Percentiles rank a stretch among this genome's conserved stretches.
These are phyloP conservation scores for Cadophora sp. DNA, from an alignment of 2,329 filamentous ascomycete genomes.

Conservation along the genomic window DNA sequence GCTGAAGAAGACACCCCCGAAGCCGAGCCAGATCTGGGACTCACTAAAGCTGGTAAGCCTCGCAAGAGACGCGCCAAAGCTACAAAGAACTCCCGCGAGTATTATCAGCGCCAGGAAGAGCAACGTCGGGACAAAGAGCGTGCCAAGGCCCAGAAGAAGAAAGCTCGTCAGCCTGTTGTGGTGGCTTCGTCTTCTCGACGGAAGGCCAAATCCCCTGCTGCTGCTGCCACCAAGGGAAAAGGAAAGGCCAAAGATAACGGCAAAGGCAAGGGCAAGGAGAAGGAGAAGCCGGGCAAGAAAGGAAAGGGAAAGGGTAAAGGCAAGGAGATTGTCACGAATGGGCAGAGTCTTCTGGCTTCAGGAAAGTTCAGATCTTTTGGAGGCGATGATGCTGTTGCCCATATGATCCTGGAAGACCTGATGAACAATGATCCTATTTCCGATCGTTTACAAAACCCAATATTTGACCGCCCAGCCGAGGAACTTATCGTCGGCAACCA, in stretches of 20 bases:
- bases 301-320: conserved; percentile 20
- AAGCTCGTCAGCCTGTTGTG: conserved; percentile 6
- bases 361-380: background rate
- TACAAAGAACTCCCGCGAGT: conserved; percentile 35
- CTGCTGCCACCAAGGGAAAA: conserved; percentile 17
- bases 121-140: conserved; percentile 33
- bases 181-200: background rate
- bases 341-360: conserved; percentile 19
- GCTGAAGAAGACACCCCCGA: conserved; percentile 25
- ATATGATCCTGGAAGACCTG: conserved; percentile 36
- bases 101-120: conserved; percentile 21
- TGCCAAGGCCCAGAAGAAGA: conserved; percentile 35
- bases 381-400: conserved; percentile 31
- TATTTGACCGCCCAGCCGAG: conserved; percentile 32
- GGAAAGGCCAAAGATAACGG: conserved; percentile 23
- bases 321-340: conserved; percentile 16
- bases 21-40: conserved; percentile 5
- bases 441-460: conserved; percentile 36
- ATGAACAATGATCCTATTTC: conserved; percentile 35
- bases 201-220: conserved; percentile 1
- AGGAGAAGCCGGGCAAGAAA: conserved; percentile 13
- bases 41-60: conserved; percentile 31
- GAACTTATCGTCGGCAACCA: conserved; percentile 30
- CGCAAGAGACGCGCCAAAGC: conserved; percentile 34
- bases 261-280: conserved; percentile 26